Evolutionary conservation across 805 yeast species (phyloP).

Genomic region (Ogataea saltuana): DNA sequence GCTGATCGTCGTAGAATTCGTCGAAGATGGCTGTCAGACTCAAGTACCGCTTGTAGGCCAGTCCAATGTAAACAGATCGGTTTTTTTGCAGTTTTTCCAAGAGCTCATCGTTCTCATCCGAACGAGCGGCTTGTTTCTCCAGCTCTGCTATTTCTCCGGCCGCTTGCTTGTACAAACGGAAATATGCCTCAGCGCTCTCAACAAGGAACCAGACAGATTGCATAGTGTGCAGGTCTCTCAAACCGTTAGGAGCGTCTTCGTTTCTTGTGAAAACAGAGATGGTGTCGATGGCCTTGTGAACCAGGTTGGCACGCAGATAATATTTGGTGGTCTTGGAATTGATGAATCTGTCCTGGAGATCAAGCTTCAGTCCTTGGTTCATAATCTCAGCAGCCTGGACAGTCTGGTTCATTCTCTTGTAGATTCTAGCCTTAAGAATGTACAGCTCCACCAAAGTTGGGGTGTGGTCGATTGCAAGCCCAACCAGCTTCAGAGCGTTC

Average conservation of each 20-base stretch:
- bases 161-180: slow-evolving; percentile 51
- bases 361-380: slow-evolving; percentile 71
- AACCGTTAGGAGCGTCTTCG: slow-evolving; percentile 78
- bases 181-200: slow-evolving; percentile 83
- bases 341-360: slow-evolving; percentile 87
- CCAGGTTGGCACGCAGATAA: slow-evolving; percentile 68
- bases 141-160: slow-evolving; percentile 16
- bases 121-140: slow-evolving; percentile 28
- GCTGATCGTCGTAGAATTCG: slow-evolving; percentile 78
- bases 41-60: slow-evolving; percentile 76
- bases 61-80: slow-evolving; percentile 46
- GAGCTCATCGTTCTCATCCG: slow-evolving; percentile 39
- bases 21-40: slow-evolving; percentile 68
- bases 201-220: slow-evolving; percentile 89
- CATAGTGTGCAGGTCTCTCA: slow-evolving; percentile 82
- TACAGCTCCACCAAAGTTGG: slow-evolving; percentile 86
- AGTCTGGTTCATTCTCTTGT: slow-evolving; percentile 68
- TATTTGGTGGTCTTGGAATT: slow-evolving; percentile 88
- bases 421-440: slow-evolving; percentile 75
- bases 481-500: slow-evolving; percentile 57
- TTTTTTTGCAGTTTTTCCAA: slow-evolving; percentile 43
- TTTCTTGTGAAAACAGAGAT: slow-evolving; percentile 84
- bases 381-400: slow-evolving; percentile 63
- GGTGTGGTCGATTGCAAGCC: slow-evolving; percentile 65
- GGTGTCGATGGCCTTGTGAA: slow-evolving; percentile 71